Evolutionary conservation across 257 asterid species (phyloP), one percentile per base, ranked within the genome.

Genomic region (Mentha longifolia): DNA sequence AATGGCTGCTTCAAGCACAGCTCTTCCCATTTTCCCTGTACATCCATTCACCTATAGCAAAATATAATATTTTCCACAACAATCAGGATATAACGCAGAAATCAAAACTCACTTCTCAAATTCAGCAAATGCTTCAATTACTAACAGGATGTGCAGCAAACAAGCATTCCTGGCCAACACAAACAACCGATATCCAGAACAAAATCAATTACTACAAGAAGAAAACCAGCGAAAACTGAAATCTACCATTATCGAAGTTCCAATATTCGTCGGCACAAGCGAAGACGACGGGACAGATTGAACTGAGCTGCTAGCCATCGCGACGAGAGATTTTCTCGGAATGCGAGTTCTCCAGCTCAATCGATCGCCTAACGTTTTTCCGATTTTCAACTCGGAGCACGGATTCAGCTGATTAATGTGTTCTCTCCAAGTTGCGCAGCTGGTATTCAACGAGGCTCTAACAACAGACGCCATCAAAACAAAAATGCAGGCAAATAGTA

Each of bases 1-100:
- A n/a, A 87, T 81, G 42, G 96, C 95, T 7, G 97, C 96, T 77
- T 93, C 96, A 35, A 93, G 96, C 74, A 93, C 98, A 6, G 97
- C 91, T 78, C 88, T 83, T 14, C 98, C 98, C 96, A 93, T 87
- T 80, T 93, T 84, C 11, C 98, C 97, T 17, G 95, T 89, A 78
- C 92, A 86, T 63, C 97, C 96, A 79, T 91, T 93, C 64, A 93
- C 95, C 98, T 93, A 65, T 31, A 67, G 67, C 66, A 51, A 54
- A 35, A 73, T 55, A 64, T 15, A 74, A 63, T 17, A 41, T 11
- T 62, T 17, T 31, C 68, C 66, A 51, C 37, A 69, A 41, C 60
- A 39, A 64, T 11, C 16, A 1, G 64, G 54, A 51, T 12, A 67
- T 45, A 12, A 17, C 71, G 68, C 22, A 43, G 20, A 30, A 52